These are phyloP conservation scores for Tylopilus sp. DNA, from an alignment of 768 basidiomycete genomes.

Conservation along the genomic window DNA sequence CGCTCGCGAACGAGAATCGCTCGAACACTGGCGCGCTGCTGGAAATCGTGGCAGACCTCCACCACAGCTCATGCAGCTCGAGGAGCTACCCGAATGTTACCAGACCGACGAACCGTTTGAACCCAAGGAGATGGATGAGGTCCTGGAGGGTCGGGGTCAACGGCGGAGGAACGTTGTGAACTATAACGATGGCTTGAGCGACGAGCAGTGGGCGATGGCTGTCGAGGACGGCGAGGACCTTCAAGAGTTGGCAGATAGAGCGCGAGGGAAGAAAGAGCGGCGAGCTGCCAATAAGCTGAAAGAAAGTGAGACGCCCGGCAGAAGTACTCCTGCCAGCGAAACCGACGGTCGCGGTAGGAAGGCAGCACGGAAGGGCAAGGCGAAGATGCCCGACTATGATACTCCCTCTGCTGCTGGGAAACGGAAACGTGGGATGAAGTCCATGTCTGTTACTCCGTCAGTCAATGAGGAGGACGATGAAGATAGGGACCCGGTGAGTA, in stretches of 20 bases:
- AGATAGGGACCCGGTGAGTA: slow-evolving; percentile 63
- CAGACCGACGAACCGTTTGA: slow-evolving; percentile 83
- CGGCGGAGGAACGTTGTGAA: slow-evolving; percentile 79
- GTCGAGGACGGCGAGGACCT: slow-evolving; percentile 81
- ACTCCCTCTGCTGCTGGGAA: slow-evolving; percentile 46
- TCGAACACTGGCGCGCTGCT: slow-evolving; percentile 63
- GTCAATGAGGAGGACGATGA: slow-evolving; percentile 74
- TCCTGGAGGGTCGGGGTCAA: slow-evolving; percentile 76
- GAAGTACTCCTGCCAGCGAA: slow-evolving; percentile 64
- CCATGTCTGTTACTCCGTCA: slow-evolving; percentile 75
- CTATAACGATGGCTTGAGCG: slow-evolving; percentile 91
- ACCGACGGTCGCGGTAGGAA: slow-evolving; percentile 54
- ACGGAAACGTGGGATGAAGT: slow-evolving; percentile 72
- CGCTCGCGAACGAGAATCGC: slow-evolving; percentile 66
- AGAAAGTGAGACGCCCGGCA: slow-evolving; percentile 57
- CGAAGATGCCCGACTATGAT: slow-evolving; percentile 54
- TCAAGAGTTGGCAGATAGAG: slow-evolving; percentile 65
- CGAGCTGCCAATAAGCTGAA: slow-evolving; percentile 56
- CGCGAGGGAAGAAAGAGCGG: slow-evolving; percentile 62
- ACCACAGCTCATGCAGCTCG: slow-evolving; percentile 71
- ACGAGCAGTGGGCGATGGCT: slow-evolving; percentile 91
- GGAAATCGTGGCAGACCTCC: slow-evolving; percentile 81
- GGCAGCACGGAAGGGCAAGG: slow-evolving; percentile 51
- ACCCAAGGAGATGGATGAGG: slow-evolving; percentile 47
- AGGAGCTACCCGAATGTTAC: slow-evolving; percentile 92